Base-by-base conservation (phyloP, 2,329 filamentous ascomycete genomes). In the Hypoxylon sp. region DNA sequence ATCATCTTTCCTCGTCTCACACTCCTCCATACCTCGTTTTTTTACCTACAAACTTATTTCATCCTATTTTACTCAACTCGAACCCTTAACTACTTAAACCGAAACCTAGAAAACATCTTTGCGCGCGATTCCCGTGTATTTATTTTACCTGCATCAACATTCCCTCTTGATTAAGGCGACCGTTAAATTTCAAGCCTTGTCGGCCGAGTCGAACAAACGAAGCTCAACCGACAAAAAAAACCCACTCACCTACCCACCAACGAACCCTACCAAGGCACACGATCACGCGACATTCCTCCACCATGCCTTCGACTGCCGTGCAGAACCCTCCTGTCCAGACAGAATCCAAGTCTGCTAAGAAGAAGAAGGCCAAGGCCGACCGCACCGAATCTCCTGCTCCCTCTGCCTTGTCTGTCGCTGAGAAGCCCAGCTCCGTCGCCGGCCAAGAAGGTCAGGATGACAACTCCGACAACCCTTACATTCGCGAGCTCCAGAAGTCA, bases 401-500 rank as follows among this genome's bases (percentile, higher is more conserved):
- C 29, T 77, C 78, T 62, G 68, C 74, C 51, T 75, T 79, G 47
- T 72, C 74, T 54, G 70, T 75, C 36, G 69, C 76, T 44, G 78
- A 80, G 51, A 79, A 79, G 72, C 71, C 78, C 55, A 71, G 69
- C 57, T 74, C 76, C 5, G 71, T 79, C 20, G 68, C 75, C 47
- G 68, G 75, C 26, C 73, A 76, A 52, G 84, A 86, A 65, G 78
- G 78, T 52, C 72, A 75, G 40, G 86, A 90, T 49, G 83, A 83
- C 53, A 67, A 71, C 57, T 77, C 76, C 56, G 92, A 97, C 70
- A 91, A 83, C 66, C 78, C 86, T 27, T 91, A 93, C 74, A 81
- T 97, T 69, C 91, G 86, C 69, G 93, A 97, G 71, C 80, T 97
- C 38, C 86, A 93, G 69, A 97, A 96, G 92, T 96, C 77, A 69